Base-by-base conservation (phyloP, 78 protist species). In the Abeoforma whisleri region DNA sequence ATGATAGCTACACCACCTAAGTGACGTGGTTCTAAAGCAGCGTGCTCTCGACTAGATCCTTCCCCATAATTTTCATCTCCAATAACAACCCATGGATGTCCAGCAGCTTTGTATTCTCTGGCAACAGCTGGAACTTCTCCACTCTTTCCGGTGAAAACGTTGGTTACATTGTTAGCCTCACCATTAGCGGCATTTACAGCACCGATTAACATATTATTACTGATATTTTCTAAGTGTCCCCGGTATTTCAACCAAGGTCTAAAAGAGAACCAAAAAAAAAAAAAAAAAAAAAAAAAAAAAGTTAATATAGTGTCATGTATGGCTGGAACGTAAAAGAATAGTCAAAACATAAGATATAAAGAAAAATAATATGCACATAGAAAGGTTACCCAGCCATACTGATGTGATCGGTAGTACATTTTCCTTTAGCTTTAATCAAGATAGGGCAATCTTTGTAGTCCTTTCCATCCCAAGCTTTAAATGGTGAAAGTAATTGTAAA, bases 351-450 rank as follows among this genome's bases (percentile, higher is more conserved):
- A n/a, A n/a, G n/a, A n/a, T n/a, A n/a, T n/a, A n/a, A n/a, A n/a
- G n/a, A n/a, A n/a, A n/a, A n/a, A n/a, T n/a, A n/a, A n/a, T n/a
- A n/a, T n/a, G n/a, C n/a, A n/a, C n/a, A n/a, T n/a, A n/a, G n/a
- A n/a, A n/a, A n/a, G n/a, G n/a, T n/a, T n/a, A n/a, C 40, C 98
- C 98, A 40, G 97, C 98, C 94, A 87, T 87, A 23, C 94, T 90
- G 48, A 96, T 96, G 93, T 96, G 98, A 88, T 96, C 98, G 25
- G 98, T 96, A 77, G 98, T 96, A 92, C 96, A 93, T 90, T 96
- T 96, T 87, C 98, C 98, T 89, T 89, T 85, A 70, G 90, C 93
- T 91, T 94, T 93, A 91, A 95, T 90, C 62, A 95, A 89, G 23
- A 95, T 87, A 70, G 88, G 90, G 80, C 73, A 30, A 80, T 92